These are phyloP conservation scores for Teratosphaeria zuluensis DNA, from an alignment of 2,329 filamentous ascomycete species.

Conservation along the genomic window DNA sequence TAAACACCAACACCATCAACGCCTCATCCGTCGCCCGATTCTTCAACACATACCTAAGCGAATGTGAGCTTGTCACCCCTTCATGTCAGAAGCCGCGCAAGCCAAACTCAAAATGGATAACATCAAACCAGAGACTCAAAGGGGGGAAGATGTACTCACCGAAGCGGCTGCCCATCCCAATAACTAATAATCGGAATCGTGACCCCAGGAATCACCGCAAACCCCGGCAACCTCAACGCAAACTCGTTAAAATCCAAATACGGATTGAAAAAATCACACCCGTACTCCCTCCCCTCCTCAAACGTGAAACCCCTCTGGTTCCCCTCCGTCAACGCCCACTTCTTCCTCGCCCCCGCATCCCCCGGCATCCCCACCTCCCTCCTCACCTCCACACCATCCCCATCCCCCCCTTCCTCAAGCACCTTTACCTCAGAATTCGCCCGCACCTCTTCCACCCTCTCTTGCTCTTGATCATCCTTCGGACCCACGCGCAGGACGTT, in stretches of 20 bases:
- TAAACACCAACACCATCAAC: conserved; percentile 75
- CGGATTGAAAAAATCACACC: conserved; percentile 75
- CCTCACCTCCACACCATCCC: conserved; percentile 33
- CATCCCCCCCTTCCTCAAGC: conserved; percentile 44
- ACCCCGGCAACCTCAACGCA: conserved; percentile 58
- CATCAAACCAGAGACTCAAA: conserved; percentile 20
- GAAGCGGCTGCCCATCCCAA: conserved; percentile 68
- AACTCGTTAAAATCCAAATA: conserved; percentile 84
- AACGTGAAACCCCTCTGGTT: conserved; percentile 51
- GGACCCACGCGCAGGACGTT: conserved; percentile 63
- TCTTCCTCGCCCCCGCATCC: conserved; percentile 42
- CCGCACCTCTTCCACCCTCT: conserved; percentile 20
- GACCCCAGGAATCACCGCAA: conserved; percentile 47
- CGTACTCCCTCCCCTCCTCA: conserved; percentile 52
- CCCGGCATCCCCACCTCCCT: conserved; percentile 31
- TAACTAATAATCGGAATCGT: conserved; percentile 64
- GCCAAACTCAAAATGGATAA: conserved; percentile 2
- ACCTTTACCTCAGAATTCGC: conserved; percentile 51
- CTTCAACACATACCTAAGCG: conserved; percentile 84
- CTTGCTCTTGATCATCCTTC: conserved; percentile 27
- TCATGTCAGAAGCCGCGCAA: background rate
- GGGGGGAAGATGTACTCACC: conserved; percentile 42
- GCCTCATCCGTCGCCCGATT: conserved; percentile 63
- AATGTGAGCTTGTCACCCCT: conserved; percentile 55
- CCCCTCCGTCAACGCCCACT: conserved; percentile 49